A percentile compares a stretch with the other conserved stretches of the same genome.
Conservation (phyloP, 441 rosid species). For the Croton setiger region DNA sequence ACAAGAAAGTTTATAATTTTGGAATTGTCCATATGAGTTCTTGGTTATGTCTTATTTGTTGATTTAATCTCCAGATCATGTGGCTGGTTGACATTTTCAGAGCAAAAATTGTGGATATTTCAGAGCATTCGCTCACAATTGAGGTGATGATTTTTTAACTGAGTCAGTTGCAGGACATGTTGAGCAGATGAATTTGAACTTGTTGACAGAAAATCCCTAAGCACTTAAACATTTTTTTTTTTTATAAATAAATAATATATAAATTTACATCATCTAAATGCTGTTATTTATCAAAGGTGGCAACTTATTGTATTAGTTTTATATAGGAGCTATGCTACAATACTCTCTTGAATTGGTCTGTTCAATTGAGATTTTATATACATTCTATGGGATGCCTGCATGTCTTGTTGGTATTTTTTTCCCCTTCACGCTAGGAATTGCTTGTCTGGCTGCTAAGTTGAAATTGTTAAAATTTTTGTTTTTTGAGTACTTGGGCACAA, state of each 20-base stretch:
- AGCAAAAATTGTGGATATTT: slow-evolving; percentile 84
- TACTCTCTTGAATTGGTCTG: background rate
- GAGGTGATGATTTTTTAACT: slow-evolving; percentile 49
- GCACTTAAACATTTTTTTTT: background rate
- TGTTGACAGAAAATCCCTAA: background rate
- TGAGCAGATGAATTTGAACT: background rate
- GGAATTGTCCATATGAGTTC: background rate
- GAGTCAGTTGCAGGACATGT: background rate
- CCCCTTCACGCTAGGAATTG: background rate
- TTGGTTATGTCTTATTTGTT: slow-evolving; percentile 8
- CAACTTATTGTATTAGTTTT: background rate
- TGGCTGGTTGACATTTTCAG: slow-evolving; percentile 91
- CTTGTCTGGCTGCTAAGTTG: background rate
- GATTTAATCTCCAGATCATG: slow-evolving; percentile 59
- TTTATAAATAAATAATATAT: background rate
- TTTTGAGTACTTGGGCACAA: background rate
- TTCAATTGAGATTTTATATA: background rate
- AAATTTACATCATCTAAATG: slow-evolving; percentile 1
- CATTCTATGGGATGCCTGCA: background rate
- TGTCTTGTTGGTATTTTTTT: background rate
- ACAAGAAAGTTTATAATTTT: background rate
- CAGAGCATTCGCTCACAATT: slow-evolving; percentile 67
- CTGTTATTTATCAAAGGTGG: background rate
- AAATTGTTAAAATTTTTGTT: background rate
- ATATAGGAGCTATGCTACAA: background rate